Evolutionary conservation across 2,329 filamentous ascomycete species (phyloP).

Genomic region (Xylariomycetidae sp.): DNA sequence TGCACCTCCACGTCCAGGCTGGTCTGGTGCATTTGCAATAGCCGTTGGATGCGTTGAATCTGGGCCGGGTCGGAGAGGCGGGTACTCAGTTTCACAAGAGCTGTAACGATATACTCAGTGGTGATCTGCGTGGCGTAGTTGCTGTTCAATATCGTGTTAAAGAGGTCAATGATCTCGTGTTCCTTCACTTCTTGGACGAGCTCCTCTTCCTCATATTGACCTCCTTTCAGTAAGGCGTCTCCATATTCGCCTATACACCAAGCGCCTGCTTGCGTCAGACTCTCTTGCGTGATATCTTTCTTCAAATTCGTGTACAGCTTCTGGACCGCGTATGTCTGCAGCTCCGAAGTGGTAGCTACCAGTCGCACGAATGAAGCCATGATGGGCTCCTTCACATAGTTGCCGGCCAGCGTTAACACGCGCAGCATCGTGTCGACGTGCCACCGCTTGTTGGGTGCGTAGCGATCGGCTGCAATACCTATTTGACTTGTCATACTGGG

Average conservation of each 20-base stretch:
- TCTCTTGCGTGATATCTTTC: conserved; percentile 97
- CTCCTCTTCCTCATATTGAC: conserved; percentile 91
- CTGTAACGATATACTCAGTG: conserved; percentile 93
- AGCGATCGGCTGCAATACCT: conserved; percentile 91
- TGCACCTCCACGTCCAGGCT: conserved; percentile 94
- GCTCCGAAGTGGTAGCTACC: conserved; percentile 86
- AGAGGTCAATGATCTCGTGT: conserved; percentile 87
- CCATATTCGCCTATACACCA: conserved; percentile 99
- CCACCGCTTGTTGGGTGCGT: conserved; percentile 95
- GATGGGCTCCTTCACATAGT: conserved; percentile 97
- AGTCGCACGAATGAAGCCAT: conserved; percentile 93
- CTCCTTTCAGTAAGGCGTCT: conserved; percentile 80
- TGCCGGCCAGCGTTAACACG: conserved; percentile 87
- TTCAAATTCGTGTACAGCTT: conserved; percentile 88
- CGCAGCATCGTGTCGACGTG: conserved; percentile 97
- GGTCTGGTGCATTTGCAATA: conserved; percentile 72
- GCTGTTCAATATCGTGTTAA: conserved; percentile 86
- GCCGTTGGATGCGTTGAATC: conserved; percentile 73
- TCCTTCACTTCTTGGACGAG: conserved; percentile 75
- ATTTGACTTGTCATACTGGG: conserved; percentile 98
- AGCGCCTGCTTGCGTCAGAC: conserved; percentile 82
- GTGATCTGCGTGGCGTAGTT: conserved; percentile 88
- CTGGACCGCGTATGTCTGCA: conserved; percentile 94
- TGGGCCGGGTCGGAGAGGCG: conserved; percentile 79
- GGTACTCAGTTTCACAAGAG: conserved; percentile 90